Evolutionary conservation across 2,329 filamentous ascomycete species (phyloP).

Genomic region (Aspergillus tamarii): DNA sequence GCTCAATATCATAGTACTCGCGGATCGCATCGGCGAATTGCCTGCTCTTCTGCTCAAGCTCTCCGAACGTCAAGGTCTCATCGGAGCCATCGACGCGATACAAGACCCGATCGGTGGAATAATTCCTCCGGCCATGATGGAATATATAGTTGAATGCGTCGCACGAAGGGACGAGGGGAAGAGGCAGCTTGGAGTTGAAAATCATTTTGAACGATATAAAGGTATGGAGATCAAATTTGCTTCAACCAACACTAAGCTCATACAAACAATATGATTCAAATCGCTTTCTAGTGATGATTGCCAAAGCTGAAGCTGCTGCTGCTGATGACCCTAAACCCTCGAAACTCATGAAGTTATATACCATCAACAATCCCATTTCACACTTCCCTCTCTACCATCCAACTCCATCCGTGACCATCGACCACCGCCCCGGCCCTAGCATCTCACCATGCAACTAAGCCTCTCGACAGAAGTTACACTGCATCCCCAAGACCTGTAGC

Average conservation of each 20-base stretch:
- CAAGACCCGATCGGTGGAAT: slow-evolving; percentile 12
- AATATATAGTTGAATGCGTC: slow-evolving; percentile 20
- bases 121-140: slow-evolving; percentile 11
- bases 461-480: background rate
- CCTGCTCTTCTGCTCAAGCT: slow-evolving; percentile 14
- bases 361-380: background rate
- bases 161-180: slow-evolving; percentile 7
- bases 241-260: background rate
- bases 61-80: slow-evolving; percentile 13
- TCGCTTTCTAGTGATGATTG: background rate
- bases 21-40: slow-evolving; percentile 14
- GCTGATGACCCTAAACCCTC: background rate
- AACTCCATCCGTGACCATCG: background rate
- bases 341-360: background rate
- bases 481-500: background rate
- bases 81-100: slow-evolving; percentile 13
- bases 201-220: slow-evolving; percentile 11
- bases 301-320: background rate
- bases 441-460: background rate
- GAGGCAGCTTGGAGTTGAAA: slow-evolving; percentile 13
- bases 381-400: background rate
- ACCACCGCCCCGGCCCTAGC: background rate
- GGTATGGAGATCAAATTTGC: background rate
- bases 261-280: background rate
- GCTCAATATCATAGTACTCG: slow-evolving; percentile 7